Percentiles rank a stretch among this genome's conserved stretches.
phyloP scores from a whole-genome alignment of 2,329 filamentous ascomycete genomes.

The Colletotrichum godetiae region DNA sequence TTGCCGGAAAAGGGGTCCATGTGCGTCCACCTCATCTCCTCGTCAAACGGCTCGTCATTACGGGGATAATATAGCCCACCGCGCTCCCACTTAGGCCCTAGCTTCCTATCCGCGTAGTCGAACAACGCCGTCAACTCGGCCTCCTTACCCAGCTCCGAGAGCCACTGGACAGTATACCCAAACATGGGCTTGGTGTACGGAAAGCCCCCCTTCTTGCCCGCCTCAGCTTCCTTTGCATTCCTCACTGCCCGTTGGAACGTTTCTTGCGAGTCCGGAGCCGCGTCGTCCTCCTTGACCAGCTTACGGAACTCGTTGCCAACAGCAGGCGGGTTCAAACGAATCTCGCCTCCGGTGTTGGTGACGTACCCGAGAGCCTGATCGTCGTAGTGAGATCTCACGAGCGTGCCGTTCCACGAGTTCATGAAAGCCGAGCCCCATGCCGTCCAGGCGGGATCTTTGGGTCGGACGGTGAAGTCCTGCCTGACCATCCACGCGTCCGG shows the following conservation, averaged over 20 bases:
- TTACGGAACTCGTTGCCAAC: constrained; percentile 41
- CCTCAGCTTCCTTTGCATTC: background rate
- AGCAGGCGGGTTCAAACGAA: constrained; percentile 38
- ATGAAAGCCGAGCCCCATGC: background rate
- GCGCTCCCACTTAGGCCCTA: constrained; percentile 46
- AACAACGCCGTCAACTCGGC: constrained; percentile 39
- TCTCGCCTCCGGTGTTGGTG: constrained; percentile 38
- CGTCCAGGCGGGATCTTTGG: background rate
- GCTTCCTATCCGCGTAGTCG: constrained; percentile 41
- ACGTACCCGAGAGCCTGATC: constrained; percentile 42
- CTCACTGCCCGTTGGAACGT: background rate
- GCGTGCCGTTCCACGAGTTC: constrained; percentile 5
- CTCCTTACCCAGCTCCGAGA: constrained; percentile 46
- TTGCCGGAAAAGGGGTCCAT: constrained; percentile 51
- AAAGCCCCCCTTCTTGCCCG: background rate
- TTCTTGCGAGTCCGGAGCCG: constrained; percentile 34
- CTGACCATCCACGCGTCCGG: background rate
- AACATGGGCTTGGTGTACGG: constrained; percentile 18
- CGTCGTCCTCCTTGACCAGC: constrained; percentile 24
- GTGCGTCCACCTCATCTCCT: constrained; percentile 39
- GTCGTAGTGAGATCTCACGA: constrained; percentile 34
- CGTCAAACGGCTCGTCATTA: constrained; percentile 39
- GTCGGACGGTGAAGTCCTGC: background rate
- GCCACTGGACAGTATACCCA: constrained; percentile 43
- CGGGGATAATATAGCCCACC: constrained; percentile 49